phyloP scores from a whole-genome alignment of 2,329 filamentous ascomycete species.

The Coniella vitis region DNA sequence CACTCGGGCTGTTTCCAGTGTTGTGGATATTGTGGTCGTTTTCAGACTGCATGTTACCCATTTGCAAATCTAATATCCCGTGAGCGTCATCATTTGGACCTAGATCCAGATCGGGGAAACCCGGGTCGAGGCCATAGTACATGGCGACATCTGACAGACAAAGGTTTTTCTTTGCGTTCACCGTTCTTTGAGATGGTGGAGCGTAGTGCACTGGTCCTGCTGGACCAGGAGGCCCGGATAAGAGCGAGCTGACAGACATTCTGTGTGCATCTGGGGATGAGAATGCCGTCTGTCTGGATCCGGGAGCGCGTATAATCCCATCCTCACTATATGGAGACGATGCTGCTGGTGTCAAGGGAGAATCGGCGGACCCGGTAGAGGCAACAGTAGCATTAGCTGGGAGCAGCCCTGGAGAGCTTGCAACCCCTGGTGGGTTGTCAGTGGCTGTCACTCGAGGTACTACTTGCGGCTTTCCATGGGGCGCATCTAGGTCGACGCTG shows the following conservation, averaged over 20 bases:
- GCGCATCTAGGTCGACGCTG: conserved; percentile 13
- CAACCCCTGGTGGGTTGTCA: conserved; percentile 2
- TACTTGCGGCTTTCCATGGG: conserved; percentile 1
- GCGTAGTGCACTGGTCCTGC: conserved; percentile 15
- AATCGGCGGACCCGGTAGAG: conserved; percentile 20
- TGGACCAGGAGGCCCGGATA: conserved; percentile 43
- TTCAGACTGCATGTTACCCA: neutral
- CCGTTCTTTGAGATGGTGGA: conserved; percentile 13
- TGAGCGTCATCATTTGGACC: conserved; percentile 63
- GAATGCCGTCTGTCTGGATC: conserved; percentile 14
- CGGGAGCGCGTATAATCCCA: conserved; percentile 15
- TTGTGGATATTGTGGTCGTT: neutral
- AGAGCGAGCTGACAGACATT: conserved; percentile 59
- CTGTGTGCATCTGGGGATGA: conserved; percentile 27
- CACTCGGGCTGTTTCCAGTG: conserved; percentile 1
- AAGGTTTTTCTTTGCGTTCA: conserved; percentile 12
- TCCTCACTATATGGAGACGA: conserved; percentile 31
- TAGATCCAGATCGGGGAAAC: conserved; percentile 62
- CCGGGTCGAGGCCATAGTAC: conserved; percentile 66
- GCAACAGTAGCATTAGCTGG: conserved; percentile 17
- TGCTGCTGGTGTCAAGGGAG: conserved; percentile 34
- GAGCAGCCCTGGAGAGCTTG: conserved; percentile 19
- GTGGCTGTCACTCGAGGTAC: conserved; percentile 4
- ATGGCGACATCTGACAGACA: conserved; percentile 29
- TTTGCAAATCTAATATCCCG: conserved; percentile 44